Percentiles rank a stretch among this genome's conserved stretches.
phyloP scores from a whole-genome alignment of 352 stramenopile species.

The Phytophthora idaei region DNA sequence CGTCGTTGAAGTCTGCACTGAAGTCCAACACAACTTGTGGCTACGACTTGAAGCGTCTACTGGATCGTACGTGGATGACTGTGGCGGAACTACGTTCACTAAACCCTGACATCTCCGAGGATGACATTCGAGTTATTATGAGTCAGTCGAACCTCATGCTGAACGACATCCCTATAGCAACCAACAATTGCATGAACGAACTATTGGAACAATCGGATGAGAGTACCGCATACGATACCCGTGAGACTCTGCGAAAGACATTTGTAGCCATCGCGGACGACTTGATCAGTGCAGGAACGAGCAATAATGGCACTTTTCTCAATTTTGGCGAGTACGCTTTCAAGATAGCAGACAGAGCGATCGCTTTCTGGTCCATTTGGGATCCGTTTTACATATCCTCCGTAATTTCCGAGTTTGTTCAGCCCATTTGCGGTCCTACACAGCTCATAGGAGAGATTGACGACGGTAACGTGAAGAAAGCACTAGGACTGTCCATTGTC shows the following conservation, averaged over 20 bases:
- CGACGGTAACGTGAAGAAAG: slow-evolving; percentile 45
- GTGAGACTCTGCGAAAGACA: slow-evolving; percentile 55
- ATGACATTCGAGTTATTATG: slow-evolving; percentile 38
- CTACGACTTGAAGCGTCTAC: slow-evolving; percentile 40
- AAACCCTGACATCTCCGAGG: slow-evolving; percentile 36
- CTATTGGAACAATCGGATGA: slow-evolving; percentile 28
- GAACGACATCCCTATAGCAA: slow-evolving; percentile 54
- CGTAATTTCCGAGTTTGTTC: slow-evolving; percentile 50
- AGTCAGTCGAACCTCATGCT: slow-evolving; percentile 52
- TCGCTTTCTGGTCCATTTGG: slow-evolving; percentile 48
- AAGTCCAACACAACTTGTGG: slow-evolving; percentile 38
- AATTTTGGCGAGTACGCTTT: slow-evolving; percentile 41
- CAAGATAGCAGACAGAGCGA: slow-evolving; percentile 45
- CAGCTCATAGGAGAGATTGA: slow-evolving; percentile 51
- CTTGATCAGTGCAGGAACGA: slow-evolving; percentile 45
- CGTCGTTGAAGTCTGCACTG: slow-evolving; percentile 30
- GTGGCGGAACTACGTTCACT: slow-evolving; percentile 31
- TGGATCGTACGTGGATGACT: slow-evolving; percentile 44
- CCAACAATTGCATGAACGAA: slow-evolving; percentile 46
- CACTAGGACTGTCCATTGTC: slow-evolving; percentile 45
- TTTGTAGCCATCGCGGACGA: slow-evolving; percentile 49
- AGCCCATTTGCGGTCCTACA: slow-evolving; percentile 52
- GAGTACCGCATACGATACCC: slow-evolving; percentile 29
- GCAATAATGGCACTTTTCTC: slow-evolving; percentile 38
- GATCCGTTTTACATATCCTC: slow-evolving; percentile 50